Evolutionary conservation across 306 rosid species (phyloP), one percentile per base, ranked within the genome.

Genomic region (Fragaria vesca): DNA sequence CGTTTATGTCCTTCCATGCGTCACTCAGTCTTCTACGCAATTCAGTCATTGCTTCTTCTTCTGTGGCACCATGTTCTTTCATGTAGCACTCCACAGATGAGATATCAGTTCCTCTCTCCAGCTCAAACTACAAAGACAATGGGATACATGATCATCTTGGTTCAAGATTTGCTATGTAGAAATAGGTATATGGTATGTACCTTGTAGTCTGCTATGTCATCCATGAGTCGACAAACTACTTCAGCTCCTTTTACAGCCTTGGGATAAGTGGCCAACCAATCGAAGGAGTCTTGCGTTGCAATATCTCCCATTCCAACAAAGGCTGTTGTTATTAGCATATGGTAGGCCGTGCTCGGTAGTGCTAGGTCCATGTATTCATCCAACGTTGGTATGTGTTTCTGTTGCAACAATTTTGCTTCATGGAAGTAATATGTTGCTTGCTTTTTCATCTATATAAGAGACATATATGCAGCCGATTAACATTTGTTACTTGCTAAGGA

Each of bases 261-360:
- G 2, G 83, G 83, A 0, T 54, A 5, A 1, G 12, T 54, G 0
- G 6, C 54, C 1, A 72, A 2, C 73, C 82, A 62, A 6, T 79
- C 73, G 40, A 79, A 32, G 5, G 42, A 38, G 42, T 48, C 71
- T 18, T 72, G 40, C 1, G 82, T 72, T 2, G 28, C 72, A 38
- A 48, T 18, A 20, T 79, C 78, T 71, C 72, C 72, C 73, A 72
- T 79, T 26, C 69, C 34, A 16, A 54, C 3, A 20, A 18, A 54
- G 2, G 11, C 6, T 2, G 60, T 54, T 1, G 26, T 2, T 54
- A 2, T 18, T 5, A 54, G 60, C 26, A n/a, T 5, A 1, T 8
- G 3, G 26, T 18, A 18, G 60, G 2, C 26, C 5, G 60, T 5
- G 11, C 26, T 1, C 2, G 20, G 2, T 5, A 2, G 5, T 54